Percentiles rank a stretch among this genome's conserved stretches.
Conservation (phyloP, 257 asterid genomes). For the Fraxinus pennsylvanica region DNA sequence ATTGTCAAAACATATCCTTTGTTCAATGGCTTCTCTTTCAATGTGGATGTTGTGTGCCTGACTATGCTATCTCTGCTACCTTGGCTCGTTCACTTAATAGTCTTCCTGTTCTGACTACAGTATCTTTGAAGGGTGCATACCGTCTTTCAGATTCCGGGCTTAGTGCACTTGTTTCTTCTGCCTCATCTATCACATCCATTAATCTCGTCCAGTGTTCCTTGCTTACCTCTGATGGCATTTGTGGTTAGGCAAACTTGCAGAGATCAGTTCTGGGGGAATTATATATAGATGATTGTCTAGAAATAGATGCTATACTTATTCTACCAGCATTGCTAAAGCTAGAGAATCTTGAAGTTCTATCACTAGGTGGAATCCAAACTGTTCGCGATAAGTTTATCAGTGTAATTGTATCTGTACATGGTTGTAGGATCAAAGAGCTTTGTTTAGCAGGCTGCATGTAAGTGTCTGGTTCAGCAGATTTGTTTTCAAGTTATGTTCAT, state of each 20-base stretch:
- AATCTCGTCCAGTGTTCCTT: constrained; percentile 82
- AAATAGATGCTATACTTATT: constrained; percentile 67
- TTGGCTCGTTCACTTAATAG: constrained; percentile 59
- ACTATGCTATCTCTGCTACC: constrained; percentile 48
- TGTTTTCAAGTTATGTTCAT: neutral
- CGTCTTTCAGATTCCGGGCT: constrained; percentile 86
- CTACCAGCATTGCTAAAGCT: constrained; percentile 69
- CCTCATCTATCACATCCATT: constrained; percentile 79
- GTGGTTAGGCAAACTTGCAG: constrained; percentile 50
- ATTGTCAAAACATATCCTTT: constrained; percentile 3
- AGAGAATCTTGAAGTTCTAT: constrained; percentile 75
- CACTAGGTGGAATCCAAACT: constrained; percentile 65
- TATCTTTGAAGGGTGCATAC: constrained; percentile 86
- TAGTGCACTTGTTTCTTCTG: constrained; percentile 61
- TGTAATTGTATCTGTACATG: constrained; percentile 45
- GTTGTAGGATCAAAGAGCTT: constrained; percentile 81
- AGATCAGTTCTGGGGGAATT: constrained; percentile 70
- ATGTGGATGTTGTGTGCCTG: constrained; percentile 82
- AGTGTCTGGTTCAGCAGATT: constrained; percentile 30
- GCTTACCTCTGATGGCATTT: constrained; percentile 72
- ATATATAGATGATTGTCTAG: constrained; percentile 64
- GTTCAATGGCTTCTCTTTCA: constrained; percentile 26
- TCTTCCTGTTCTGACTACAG: constrained; percentile 62
- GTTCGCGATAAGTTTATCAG: constrained; percentile 67
- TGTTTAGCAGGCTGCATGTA: constrained; percentile 70